Base-by-base conservation (phyloP, 257 asterid genomes). In the Forsythia viridissima region DNA sequence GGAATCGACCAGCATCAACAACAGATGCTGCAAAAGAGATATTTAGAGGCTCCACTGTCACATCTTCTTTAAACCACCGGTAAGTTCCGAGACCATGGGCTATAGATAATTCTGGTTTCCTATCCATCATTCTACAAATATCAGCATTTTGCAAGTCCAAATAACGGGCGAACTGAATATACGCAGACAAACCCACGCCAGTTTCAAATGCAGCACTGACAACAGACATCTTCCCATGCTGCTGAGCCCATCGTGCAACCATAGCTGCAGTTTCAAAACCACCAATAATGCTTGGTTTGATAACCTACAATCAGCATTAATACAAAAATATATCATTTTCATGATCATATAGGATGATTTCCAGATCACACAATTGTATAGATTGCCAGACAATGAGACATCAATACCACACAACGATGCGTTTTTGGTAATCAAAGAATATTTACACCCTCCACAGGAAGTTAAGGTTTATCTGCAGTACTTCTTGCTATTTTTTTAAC, bases 61-160 rank as follows among this genome's bases (percentile, higher is more conserved):
- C 96, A 61, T 93, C 88, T 84, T 93, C 98, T 83, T 85, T 84
- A 77, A 96, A 88, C 99, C 99, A 96, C 80, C 78, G 88, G 88
- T 93, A 96, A 10, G 98, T 96, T 80, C 98, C 98, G 39, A 96
- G 95, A 71, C 99, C 99, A 59, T 96, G 99, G 42, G 94, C 93
- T 43, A 83, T 44, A 67, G 75, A 12, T 15, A 78, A 76, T 44
- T 76, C 86, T 9, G 85, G 82, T 66, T 88, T 90, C 86, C 87
- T 87, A 63, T 87, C 88, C 88, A 79, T 81, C 75, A 83, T 44
- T 52, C 77, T 81, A 71, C 71, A 86, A 55, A 86, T 86, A 79
- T 90, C 96, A n/a, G 84, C 84, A 41, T 84, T 83, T 87, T 92
- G 97, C 80, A 91, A 81, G 87, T 92, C 98, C 36, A 95, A 86